Evolutionary conservation across 495 filamentous ascomycete species (phyloP).

Genomic region (Penicillium goetzii): DNA sequence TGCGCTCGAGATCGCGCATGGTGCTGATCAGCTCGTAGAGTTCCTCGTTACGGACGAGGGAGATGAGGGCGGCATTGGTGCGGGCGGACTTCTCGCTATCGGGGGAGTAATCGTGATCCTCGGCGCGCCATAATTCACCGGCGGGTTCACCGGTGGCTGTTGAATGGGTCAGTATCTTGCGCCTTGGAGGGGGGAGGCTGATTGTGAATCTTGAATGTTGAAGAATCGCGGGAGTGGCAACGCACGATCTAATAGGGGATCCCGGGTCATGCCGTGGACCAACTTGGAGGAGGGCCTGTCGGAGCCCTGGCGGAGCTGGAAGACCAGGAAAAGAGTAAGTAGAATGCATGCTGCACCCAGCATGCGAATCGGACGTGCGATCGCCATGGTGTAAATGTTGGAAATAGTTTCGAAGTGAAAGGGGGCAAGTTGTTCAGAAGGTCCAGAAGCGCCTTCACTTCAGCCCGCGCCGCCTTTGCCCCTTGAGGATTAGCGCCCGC

Average conservation of each 20-base stretch:
- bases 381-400: constrained; percentile 62
- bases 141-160: constrained; percentile 81
- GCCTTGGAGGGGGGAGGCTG: constrained; percentile 4
- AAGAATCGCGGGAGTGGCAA: constrained; percentile 24
- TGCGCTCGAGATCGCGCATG: constrained; percentile 89
- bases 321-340: constrained; percentile 74
- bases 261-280: constrained; percentile 60
- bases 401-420: constrained; percentile 14
- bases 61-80: constrained; percentile 89
- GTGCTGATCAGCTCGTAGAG: constrained; percentile 77
- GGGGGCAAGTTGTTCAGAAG: constrained; percentile 18
- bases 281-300: constrained; percentile 39
- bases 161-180: constrained; percentile 11
- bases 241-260: constrained; percentile 85
- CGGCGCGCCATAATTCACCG: constrained; percentile 70
- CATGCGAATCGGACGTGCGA: constrained; percentile 80
- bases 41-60: constrained; percentile 91
- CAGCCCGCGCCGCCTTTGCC: constrained; percentile 30
- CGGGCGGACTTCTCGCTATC: constrained; percentile 74
- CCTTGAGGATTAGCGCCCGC: constrained; percentile 36
- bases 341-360: constrained; percentile 70
- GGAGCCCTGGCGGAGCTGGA: constrained; percentile 63
- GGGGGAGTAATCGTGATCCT: constrained; percentile 70
- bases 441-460: background rate
- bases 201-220: constrained; percentile 2